Percentiles rank a stretch among this genome's conserved stretches.
These are phyloP conservation scores for Penicillium sp. DNA, from an alignment of 2,329 filamentous ascomycete genomes.

Conservation along the genomic window DNA sequence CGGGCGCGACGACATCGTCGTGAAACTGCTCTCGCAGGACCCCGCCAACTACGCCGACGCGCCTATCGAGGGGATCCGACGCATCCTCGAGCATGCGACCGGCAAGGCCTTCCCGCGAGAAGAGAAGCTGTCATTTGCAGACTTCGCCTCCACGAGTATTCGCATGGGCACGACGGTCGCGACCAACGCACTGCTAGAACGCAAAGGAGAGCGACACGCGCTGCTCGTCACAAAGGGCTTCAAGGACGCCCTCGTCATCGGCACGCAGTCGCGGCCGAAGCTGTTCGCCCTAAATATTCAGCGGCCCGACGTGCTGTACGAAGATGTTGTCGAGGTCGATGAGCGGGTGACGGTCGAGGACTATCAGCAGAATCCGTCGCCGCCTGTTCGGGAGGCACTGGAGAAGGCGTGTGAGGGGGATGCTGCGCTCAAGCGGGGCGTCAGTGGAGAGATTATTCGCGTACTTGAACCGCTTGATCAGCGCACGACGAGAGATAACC, in stretches of 20 bases:
- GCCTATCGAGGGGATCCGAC: conserved; percentile 26
- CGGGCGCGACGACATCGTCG: conserved; percentile 63
- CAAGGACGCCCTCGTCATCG: conserved; percentile 69
- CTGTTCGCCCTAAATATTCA: conserved; percentile 85
- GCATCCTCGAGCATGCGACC: conserved; percentile 17
- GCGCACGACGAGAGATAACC: too few species aligned
- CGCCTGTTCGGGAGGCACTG: too few species aligned
- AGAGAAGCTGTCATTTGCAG: conserved; percentile 8
- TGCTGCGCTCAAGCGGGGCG: too few species aligned
- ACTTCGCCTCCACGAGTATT: conserved; percentile 52
- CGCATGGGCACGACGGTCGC: conserved; percentile 92
- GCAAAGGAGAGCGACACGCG: conserved; percentile 83
- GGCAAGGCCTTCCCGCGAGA: conserved; percentile 22
- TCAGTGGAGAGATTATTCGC: too few species aligned
- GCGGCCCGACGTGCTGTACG: conserved; percentile 65
- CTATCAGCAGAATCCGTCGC: conserved; percentile 30
- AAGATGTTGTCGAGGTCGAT: conserved; percentile 30
- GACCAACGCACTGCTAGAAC: conserved; percentile 83
- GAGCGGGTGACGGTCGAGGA: conserved; percentile 54
- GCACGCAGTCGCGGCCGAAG: conserved; percentile 61
- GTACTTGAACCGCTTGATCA: too few species aligned
- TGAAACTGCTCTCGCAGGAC: conserved; percentile 85
- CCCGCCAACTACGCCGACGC: conserved; percentile 87
- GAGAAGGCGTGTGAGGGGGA: too few species aligned
- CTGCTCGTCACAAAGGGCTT: conserved; percentile 85